Percentiles rank a stretch among this genome's conserved stretches.
Evolutionary conservation across 345 rosid species (phyloP).

Genomic region (Physaria fendleri): DNA sequence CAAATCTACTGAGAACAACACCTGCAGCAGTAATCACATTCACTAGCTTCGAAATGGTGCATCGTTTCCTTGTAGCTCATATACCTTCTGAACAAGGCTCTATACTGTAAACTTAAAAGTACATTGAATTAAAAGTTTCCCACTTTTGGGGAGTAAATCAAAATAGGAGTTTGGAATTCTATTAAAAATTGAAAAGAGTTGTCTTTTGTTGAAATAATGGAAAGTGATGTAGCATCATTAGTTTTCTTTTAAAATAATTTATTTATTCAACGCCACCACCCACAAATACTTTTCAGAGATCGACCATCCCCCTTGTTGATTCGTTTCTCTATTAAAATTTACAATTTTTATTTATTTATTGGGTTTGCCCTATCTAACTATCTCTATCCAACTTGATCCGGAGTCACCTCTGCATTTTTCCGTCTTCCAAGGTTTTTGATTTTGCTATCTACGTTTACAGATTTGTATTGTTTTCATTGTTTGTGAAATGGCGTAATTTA

Average conservation of each 20-base stretch:
- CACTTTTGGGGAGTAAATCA: not conserved
- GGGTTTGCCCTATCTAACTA: conserved; percentile 2
- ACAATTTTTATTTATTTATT: not conserved
- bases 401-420: conserved; percentile 19
- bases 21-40: conserved; percentile 94
- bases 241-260: too few species aligned
- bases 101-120: conserved; percentile 9
- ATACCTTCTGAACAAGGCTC: conserved; percentile 50
- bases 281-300: conserved; percentile 15
- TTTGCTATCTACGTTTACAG: not conserved
- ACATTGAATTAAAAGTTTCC: conserved; percentile 4
- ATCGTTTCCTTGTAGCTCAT: conserved; percentile 51
- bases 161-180: not conserved
- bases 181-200: too few species aligned
- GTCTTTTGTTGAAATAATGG: too few species aligned
- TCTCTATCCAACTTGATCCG: conserved; percentile 5
- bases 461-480: not conserved
- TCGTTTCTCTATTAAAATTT: not conserved
- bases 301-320: conserved; percentile 2
- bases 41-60: conserved; percentile 95
- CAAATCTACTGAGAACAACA: conserved; percentile 77
- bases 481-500: not conserved
- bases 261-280: not conserved
- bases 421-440: conserved; percentile 8
- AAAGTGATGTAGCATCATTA: not conserved